phyloP scores from a whole-genome alignment of 768 basidiomycete species.

The Inosperma sp. region DNA sequence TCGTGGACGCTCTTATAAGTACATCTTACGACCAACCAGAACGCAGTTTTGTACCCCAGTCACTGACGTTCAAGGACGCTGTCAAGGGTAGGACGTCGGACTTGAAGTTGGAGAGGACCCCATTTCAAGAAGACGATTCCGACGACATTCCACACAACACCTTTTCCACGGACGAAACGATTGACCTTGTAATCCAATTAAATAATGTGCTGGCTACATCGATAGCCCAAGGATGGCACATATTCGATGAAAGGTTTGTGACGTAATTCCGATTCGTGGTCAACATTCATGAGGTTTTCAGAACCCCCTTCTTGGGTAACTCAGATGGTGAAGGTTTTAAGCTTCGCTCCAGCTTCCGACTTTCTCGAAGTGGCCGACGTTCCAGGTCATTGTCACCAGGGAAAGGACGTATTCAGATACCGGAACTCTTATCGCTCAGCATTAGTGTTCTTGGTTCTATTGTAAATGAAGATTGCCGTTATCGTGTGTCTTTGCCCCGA shows the following conservation, averaged over 20 bases:
- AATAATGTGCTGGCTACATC: conserved; percentile 57
- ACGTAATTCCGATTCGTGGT: not conserved
- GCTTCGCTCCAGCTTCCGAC: conserved; percentile 41
- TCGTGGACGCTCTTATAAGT: conserved; percentile 40
- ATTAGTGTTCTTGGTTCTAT: conserved; percentile 59
- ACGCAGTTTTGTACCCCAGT: conserved; percentile 37
- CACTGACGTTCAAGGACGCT: conserved; percentile 42
- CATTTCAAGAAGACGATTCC: conserved; percentile 37
- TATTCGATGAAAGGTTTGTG: conserved; percentile 47
- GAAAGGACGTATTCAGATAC: conserved; percentile 31
- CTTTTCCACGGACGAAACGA: conserved; percentile 64
- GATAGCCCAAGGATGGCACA: conserved; percentile 53
- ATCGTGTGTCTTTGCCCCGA: conserved; percentile 51
- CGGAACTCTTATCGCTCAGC: conserved; percentile 56
- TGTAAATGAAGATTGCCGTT: conserved; percentile 69
- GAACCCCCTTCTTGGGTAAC: conserved; percentile 18
- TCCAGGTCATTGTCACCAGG: conserved; percentile 51
- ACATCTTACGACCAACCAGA: conserved; percentile 23
- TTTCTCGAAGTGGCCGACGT: conserved; percentile 40
- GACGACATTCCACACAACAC: conserved; percentile 42
- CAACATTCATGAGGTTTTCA: conserved; percentile 5
- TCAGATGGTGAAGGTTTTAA: conserved; percentile 23
- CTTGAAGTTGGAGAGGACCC: conserved; percentile 16
- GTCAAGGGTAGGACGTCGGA: conserved; percentile 33
- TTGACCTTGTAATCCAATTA: conserved; percentile 59